Base-by-base conservation (phyloP, 306 rosid genomes). In the Vicia faba region DNA sequence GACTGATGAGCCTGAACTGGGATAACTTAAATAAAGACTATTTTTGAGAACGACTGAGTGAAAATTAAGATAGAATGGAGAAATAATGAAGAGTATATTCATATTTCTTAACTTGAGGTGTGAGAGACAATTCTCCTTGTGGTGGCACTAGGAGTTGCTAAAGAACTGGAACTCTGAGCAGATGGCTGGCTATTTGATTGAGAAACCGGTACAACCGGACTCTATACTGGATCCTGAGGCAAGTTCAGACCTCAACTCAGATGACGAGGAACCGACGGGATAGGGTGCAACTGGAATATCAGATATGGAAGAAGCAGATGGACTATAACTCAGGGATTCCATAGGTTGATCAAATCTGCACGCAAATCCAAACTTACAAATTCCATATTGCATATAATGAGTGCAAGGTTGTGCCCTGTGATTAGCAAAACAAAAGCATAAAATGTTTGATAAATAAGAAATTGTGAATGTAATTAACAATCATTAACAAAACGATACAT, bases 241-340 rank as follows among this genome's bases (percentile, higher is more conserved):
- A 51, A 79, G 91, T 64, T 87, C 92, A 28, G 98, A 89, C 80
- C 89, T 83, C 81, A 86, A 80, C 68, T 93, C 99, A 12, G 97
- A 95, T 4, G 99, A 91, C 25, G 96, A 85, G 46, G 92, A 93
- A 82, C 97, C 96, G 70, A 93, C 89, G 36, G 97, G 97, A 82
- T 84, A 89, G 1, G 97, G 98, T 40, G 97, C 91, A 54, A 88
- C 99, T 1, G 96, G 96, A 84, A 95, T 86, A 78, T 88, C 97
- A 25, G 95, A 79, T 39, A 91, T 84, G 53, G 99, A 95, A 55
- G 95, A 95, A 14, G 97, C 90, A 43, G 97, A 90, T 76, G 96
- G 95, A 71, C 97, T 95, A 48, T 91, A 91, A 80, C 95, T 91
- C 62, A 95, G 78, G 63, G 96, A 78, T 74, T 86, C 97, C 75